Base-by-base conservation (phyloP, 139 green algal genomes). In the Diplosphaera chodatii region DNA sequence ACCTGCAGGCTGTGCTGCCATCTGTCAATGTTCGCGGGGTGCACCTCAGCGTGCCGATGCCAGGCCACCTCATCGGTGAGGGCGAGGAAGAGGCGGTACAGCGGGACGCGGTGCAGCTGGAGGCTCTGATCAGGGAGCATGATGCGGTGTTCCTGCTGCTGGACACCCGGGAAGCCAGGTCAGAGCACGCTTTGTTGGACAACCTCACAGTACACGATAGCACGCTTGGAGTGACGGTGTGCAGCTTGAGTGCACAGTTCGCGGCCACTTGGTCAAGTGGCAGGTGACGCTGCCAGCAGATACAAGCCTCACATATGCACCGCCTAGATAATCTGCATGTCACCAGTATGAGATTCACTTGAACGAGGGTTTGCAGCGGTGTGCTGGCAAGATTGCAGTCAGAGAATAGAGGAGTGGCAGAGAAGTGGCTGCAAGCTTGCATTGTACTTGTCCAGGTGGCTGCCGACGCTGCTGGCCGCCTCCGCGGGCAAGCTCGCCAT, bases 121-220 rank as follows among this genome's bases (percentile, higher is more conserved):
- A 92, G 32, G 37, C 69, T 8, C 75, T 93, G 32, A 77, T 98
- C 15, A 25, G 67, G 1, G 32, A 64, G 1, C 86, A 94, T 65
- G 94, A 99, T 74, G 88, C 84, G 2, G 84, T 97, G 20, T 98
- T 97, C 82, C 78, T 98, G 69, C 87, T 98, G 21, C 97, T 89
- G 31, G 95, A 99, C 88, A 99, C 92, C 0, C 83, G 95, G 0
- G 95, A 99, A 84, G 87, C 78, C 40, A 82, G 93, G 82, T 66
- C 2, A 22, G 62, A 10, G 13, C 37, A 48, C 8, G 37, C 37
- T 48, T 8, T 13, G 10, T 48, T 48, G 13, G 37, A 8, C 8
- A 13, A 48, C 13, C 37, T 48, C 13, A 48, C 37, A n/a, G n/a
- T n/a, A n/a, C n/a, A n/a, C n/a, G n/a, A n/a, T n/a, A n/a, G n/a